A percentile compares a stretch with the other conserved stretches of the same genome.
phyloP scores from a whole-genome alignment of 768 basidiomycete species.

The Phylloporus rhodoxanthus region DNA sequence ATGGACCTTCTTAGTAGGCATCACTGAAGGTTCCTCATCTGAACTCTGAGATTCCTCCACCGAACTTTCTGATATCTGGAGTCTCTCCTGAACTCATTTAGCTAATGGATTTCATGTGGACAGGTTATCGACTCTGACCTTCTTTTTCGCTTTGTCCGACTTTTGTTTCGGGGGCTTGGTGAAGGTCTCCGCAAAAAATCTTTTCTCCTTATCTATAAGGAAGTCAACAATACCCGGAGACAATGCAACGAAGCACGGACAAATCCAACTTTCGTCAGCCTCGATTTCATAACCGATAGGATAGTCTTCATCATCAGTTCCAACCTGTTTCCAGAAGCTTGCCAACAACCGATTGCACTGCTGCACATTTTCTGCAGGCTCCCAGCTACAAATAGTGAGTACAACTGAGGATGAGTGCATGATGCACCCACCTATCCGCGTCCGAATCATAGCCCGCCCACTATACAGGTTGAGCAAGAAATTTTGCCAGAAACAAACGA shows the following conservation, averaged over 20 bases:
- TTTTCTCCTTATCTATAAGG: slow-evolving; percentile 36
- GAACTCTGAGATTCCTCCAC: slow-evolving; percentile 9
- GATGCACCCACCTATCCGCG: slow-evolving; percentile 45
- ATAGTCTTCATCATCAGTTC: slow-evolving; percentile 53
- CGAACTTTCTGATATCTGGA: slow-evolving; percentile 9
- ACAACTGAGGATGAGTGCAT: not conserved
- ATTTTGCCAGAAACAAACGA: not conserved
- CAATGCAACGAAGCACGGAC: slow-evolving; percentile 30
- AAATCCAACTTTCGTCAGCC: slow-evolving; percentile 53
- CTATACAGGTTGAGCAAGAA: slow-evolving; percentile 31
- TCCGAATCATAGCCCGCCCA: slow-evolving; percentile 61
- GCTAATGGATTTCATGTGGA: not conserved
- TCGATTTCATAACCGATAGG: slow-evolving; percentile 37
- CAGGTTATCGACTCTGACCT: slow-evolving; percentile 10
- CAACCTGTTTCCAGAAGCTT: slow-evolving; percentile 63
- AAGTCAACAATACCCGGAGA: not conserved
- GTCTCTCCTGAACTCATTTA: slow-evolving; percentile 14
- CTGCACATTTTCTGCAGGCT: slow-evolving; percentile 54
- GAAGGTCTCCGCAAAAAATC: slow-evolving; percentile 30
- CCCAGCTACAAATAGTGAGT: slow-evolving; percentile 49
- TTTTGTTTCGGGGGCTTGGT: slow-evolving; percentile 15
- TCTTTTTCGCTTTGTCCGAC: slow-evolving; percentile 12
- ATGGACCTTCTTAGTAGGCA: slow-evolving; percentile 1
- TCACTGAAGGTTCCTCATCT: not conserved
- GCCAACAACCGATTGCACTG: slow-evolving; percentile 52